Percentiles rank a stretch among this genome's conserved stretches.
phyloP scores from a whole-genome alignment of 1,284 basidiomycete genomes.

The Thelephora terrestris region DNA sequence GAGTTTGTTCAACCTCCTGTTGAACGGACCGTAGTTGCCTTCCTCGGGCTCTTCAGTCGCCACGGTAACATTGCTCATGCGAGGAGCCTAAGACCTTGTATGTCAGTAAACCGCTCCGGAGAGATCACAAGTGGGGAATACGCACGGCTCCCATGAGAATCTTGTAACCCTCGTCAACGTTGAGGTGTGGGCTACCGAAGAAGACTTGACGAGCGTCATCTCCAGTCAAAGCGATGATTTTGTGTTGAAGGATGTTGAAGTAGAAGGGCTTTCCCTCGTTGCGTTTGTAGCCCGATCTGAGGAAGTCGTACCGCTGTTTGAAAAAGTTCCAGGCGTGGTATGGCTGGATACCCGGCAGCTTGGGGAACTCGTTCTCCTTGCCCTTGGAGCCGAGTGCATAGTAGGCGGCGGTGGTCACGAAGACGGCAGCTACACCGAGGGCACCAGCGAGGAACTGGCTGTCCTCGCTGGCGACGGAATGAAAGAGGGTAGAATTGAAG shows the following conservation, averaged over 20 bases:
- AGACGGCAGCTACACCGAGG: background rate
- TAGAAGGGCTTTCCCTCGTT: background rate
- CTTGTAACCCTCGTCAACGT: conserved; percentile 25
- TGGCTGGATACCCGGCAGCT: background rate
- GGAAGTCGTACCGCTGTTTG: background rate
- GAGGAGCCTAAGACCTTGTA: background rate
- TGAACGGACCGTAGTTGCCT: background rate
- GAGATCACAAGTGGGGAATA: background rate
- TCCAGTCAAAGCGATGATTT: conserved; percentile 23
- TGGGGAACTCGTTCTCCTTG: background rate
- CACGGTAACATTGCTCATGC: background rate
- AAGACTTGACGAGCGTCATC: conserved; percentile 23
- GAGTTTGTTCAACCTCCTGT: background rate
- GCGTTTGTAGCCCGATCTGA: background rate
- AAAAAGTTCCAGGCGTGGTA: background rate
- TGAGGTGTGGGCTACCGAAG: conserved; percentile 22
- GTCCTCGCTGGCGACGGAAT: too few species aligned
- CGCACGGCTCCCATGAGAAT: conserved; percentile 23
- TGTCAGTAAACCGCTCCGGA: background rate
- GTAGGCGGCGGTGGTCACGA: background rate
- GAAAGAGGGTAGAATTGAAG: too few species aligned
- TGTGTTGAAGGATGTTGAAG: conserved; percentile 11
- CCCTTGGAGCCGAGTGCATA: background rate
- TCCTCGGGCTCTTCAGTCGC: background rate
- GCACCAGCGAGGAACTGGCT: too few species aligned